These are phyloP conservation scores for Thecaphora frezii DNA, from an alignment of 1,284 basidiomycete species.

Conservation along the genomic window DNA sequence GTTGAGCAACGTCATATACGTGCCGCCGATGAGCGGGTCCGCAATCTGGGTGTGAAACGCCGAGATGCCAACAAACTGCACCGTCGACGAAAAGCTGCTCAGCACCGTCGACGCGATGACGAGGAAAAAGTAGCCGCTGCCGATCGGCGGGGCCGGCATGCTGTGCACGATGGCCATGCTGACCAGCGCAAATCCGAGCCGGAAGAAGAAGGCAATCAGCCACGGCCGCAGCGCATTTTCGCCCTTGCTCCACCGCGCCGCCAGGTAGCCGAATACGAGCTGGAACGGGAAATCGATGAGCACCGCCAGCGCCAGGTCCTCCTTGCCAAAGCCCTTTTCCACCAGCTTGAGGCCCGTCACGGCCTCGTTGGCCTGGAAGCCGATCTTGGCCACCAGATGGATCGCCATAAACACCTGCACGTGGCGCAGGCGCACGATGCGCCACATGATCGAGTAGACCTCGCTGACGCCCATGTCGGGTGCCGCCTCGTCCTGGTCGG, in stretches of 20 bases:
- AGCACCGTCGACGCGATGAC: constrained; percentile 78
- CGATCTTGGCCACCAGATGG: constrained; percentile 90
- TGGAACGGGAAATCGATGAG: constrained; percentile 98
- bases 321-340: constrained; percentile 91
- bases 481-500: constrained; percentile 10
- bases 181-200: constrained; percentile 70
- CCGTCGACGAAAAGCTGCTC: constrained; percentile 85
- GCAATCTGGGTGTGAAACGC: constrained; percentile 97
- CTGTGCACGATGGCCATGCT: constrained; percentile 78
- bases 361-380: constrained; percentile 92
- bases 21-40: constrained; percentile 88
- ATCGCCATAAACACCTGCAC: constrained; percentile 84
- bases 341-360: constrained; percentile 91
- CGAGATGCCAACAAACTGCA: constrained; percentile 96
- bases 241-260: constrained; percentile 74
- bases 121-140: constrained; percentile 73
- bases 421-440: constrained; percentile 86
- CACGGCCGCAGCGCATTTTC: constrained; percentile 65
- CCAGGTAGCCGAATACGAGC: constrained; percentile 92
- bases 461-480: constrained; percentile 86
- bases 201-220: constrained; percentile 88
- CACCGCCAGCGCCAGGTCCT: constrained; percentile 91
- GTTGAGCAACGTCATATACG: constrained; percentile 72
- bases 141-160: constrained; percentile 71
- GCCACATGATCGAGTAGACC: constrained; percentile 93